These are phyloP conservation scores for Globisporangium heterothallicum DNA, from an alignment of 352 stramenopile genomes.

Conservation along the genomic window DNA sequence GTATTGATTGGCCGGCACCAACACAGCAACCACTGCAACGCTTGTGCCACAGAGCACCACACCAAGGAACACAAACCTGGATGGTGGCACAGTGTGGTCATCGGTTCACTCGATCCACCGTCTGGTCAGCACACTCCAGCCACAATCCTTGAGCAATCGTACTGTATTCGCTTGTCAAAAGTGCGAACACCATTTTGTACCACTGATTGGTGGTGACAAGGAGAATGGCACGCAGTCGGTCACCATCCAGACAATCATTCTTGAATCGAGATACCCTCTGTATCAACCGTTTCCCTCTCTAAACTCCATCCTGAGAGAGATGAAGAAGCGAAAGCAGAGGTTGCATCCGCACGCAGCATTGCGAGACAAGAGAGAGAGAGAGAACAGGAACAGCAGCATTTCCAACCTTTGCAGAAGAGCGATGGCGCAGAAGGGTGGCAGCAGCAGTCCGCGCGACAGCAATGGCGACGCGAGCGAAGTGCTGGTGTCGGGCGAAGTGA, in stretches of 20 bases:
- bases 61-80: background rate
- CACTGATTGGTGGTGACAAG: background rate
- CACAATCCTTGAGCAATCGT: too few species aligned
- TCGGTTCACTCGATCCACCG: too few species aligned
- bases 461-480: conserved; percentile 17
- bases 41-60: conserved; percentile 5
- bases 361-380: background rate
- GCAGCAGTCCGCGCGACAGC: background rate
- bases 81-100: background rate
- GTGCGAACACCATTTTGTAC: too few species aligned
- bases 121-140: too few species aligned
- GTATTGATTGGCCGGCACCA: conserved; percentile 14
- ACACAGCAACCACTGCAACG: background rate
- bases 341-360: too few species aligned
- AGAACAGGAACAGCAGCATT: background rate
- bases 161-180: too few species aligned
- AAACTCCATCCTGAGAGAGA: too few species aligned
- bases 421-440: conserved; percentile 1
- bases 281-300: too few species aligned
- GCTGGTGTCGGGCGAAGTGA: conserved; percentile 63
- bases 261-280: background rate
- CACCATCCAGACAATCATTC: conserved; percentile 2
- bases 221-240: background rate
- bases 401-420: background rate
- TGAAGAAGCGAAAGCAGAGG: too few species aligned